Evolutionary conservation across 2,329 filamentous ascomycete genomes (phyloP).

Genomic region (Colletotrichum australisinense): DNA sequence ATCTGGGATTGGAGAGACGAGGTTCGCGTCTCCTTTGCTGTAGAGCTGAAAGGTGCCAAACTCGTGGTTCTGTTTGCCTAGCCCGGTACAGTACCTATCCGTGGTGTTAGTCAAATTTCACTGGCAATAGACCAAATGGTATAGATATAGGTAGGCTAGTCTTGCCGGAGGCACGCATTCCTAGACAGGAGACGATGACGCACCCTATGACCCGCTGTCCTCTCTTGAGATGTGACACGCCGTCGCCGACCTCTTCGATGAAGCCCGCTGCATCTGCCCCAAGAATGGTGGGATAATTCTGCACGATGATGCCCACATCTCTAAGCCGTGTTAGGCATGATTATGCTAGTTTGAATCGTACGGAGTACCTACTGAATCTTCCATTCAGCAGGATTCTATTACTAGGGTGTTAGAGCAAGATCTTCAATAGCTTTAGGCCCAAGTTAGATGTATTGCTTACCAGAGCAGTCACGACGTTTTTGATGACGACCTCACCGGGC

Average conservation of each 20-base stretch:
- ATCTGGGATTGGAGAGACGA: neutral
- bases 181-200: neutral
- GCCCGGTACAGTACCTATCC: constrained; percentile 3
- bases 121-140: neutral
- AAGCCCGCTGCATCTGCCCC: constrained; percentile 39
- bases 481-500: constrained; percentile 37
- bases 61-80: neutral
- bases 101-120: neutral
- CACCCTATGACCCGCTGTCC: constrained; percentile 40
- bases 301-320: neutral
- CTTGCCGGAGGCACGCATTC: neutral
- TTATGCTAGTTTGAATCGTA: too few species aligned
- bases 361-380: neutral
- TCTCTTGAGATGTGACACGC: constrained; percentile 35
- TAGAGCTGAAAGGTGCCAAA: constrained; percentile 22
- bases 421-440: fast-evolving
- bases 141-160: neutral
- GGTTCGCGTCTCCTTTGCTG: constrained; percentile 3
- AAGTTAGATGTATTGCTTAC: constrained; percentile 18
- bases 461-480: constrained; percentile 34
- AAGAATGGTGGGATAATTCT: constrained; percentile 27
- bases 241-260: constrained; percentile 38
- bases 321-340: neutral
- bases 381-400: constrained; percentile 6
- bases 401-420: neutral